Percentiles rank a stretch among this genome's conserved stretches.
phyloP scores from a whole-genome alignment of 257 asterid genomes.

The Anisodus acutangulus region DNA sequence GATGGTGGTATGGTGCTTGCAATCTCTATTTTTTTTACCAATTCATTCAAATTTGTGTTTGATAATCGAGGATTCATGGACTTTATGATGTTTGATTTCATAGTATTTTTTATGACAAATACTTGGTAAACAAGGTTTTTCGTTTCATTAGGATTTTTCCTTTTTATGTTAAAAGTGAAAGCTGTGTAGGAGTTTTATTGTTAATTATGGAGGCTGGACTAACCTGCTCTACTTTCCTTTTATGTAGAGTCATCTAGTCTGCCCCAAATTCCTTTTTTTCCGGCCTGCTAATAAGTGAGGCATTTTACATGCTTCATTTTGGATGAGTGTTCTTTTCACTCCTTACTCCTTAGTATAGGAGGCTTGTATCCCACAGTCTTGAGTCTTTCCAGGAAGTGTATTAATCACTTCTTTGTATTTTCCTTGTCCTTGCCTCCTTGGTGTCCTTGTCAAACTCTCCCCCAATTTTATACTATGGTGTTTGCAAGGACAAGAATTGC shows the following conservation, averaged over 20 bases:
- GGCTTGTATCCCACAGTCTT: neutral
- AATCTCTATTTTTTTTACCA: neutral
- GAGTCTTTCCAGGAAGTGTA: neutral
- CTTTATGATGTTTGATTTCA: neutral
- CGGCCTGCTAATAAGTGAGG: neutral
- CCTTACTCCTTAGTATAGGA: neutral
- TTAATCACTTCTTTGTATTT: slow-evolving; percentile 3
- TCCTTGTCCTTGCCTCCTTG: neutral
- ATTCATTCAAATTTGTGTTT: slow-evolving; percentile 1
- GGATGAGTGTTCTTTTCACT: neutral
- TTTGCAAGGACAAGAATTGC: neutral
- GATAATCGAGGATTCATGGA: slow-evolving; percentile 3
- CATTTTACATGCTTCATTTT: neutral
- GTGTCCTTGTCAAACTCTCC: neutral
- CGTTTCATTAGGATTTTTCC: neutral
- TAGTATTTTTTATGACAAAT: neutral
- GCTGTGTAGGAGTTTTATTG: neutral
- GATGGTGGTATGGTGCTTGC: slow-evolving; percentile 55
- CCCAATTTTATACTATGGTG: neutral
- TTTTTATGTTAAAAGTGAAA: neutral
- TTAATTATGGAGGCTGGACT: slow-evolving; percentile 18
- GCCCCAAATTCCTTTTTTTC: neutral
- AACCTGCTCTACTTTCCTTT: neutral
- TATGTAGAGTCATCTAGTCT: neutral
- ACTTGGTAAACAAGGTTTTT: neutral